Percentiles rank a stretch among this genome's conserved stretches.
Conservation (phyloP, 345 rosid genomes). For the Mangifera indica region DNA sequence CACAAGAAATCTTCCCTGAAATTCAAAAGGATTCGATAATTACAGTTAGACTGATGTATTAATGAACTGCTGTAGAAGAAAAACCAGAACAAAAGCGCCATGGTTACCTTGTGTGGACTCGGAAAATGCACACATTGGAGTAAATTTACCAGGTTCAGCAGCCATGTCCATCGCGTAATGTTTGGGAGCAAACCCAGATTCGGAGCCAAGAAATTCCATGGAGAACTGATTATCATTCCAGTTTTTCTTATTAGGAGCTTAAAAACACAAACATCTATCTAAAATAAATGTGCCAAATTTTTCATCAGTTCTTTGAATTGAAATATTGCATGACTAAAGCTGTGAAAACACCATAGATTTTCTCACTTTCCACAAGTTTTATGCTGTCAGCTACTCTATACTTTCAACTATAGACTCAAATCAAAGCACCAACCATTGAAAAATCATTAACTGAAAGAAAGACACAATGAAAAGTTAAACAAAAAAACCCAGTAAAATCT, state of each 20-base stretch:
- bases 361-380: neutral
- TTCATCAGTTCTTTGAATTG: neutral
- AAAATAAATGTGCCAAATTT: neutral
- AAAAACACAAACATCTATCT: too few relatives aligned
- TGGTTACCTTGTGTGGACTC: constrained; percentile 62
- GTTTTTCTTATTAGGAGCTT: neutral
- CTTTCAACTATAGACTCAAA: too few relatives aligned
- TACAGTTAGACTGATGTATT: neutral
- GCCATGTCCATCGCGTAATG: constrained; percentile 76
- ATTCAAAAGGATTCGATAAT: constrained; percentile 21
- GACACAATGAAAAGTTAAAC: too few relatives aligned
- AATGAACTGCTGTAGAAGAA: neutral
- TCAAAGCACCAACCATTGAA: too few relatives aligned
- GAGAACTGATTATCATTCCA: constrained; percentile 46
- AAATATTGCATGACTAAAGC: too few relatives aligned
- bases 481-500: too few relatives aligned
- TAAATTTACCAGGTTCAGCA: constrained; percentile 46
- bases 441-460: too few relatives aligned
- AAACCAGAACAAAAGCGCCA: neutral
- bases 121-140: constrained; percentile 68
- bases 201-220: constrained; percentile 67
- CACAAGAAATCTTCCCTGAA: constrained; percentile 56
- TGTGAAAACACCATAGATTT: neutral
- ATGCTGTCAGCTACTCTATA: too few relatives aligned
- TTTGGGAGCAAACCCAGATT: constrained; percentile 61